These are phyloP conservation scores for Alternaria solani DNA, from an alignment of 2,329 filamentous ascomycete species.

Conservation along the genomic window DNA sequence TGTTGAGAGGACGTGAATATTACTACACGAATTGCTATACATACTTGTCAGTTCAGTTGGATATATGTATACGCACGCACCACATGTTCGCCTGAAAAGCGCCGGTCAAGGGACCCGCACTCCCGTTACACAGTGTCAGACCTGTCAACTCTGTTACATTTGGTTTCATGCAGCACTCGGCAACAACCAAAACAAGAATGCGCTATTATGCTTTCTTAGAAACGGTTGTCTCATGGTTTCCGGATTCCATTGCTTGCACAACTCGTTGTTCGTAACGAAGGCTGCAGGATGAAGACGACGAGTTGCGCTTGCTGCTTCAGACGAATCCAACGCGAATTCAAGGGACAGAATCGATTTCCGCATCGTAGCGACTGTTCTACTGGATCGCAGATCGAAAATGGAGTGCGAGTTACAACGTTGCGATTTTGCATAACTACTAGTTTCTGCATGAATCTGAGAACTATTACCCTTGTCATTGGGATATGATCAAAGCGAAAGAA, in stretches of 20 bases:
- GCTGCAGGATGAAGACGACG: neutral
- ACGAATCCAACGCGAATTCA: neutral
- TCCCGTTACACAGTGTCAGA: slow-evolving; percentile 9
- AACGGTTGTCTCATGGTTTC: slow-evolving; percentile 5
- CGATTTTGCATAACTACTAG: neutral
- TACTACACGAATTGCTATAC: neutral
- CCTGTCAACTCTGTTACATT: slow-evolving; percentile 19
- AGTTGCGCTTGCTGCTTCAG: neutral
- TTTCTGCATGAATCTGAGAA: neutral
- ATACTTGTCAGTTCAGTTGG: slow-evolving; percentile 5
- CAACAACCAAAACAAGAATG: slow-evolving; percentile 6
- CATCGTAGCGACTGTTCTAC: neutral
- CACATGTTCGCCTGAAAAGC: slow-evolving; percentile 10
- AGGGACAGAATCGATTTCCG: neutral
- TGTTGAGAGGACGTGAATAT: neutral
- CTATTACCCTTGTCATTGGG: neutral
- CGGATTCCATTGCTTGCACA: neutral
- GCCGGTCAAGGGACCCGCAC: neutral
- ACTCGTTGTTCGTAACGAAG: neutral
- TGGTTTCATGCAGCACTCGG: slow-evolving; percentile 18
- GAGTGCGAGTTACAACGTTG: neutral
- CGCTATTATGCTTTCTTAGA: slow-evolving; percentile 6
- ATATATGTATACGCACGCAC: slow-evolving; percentile 18
- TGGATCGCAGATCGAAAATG: neutral
- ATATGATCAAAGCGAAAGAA: neutral